phyloP scores from a whole-genome alignment of 345 rosid species.

The Streptanthus diversifolius region DNA sequence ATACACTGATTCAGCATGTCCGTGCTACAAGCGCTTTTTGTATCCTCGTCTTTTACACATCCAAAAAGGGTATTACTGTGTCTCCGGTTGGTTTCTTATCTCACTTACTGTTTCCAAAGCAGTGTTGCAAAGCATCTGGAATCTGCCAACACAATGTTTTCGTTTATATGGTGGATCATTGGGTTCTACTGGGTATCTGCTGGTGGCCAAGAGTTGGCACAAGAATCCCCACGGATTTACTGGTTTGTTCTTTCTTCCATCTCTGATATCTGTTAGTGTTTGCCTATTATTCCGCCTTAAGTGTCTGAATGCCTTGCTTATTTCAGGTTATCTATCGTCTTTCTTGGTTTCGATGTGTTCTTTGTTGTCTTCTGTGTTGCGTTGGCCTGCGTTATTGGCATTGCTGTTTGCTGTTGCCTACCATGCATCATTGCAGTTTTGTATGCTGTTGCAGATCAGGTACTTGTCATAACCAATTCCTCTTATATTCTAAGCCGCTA shows the following conservation, averaged over 20 bases:
- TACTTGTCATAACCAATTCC: slow-evolving; percentile 30
- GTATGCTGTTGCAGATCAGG: slow-evolving; percentile 98
- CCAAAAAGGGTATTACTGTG: not conserved
- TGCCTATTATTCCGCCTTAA: not conserved
- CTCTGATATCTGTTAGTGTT: not conserved
- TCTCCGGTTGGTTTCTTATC: not conserved
- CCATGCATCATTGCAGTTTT: slow-evolving; percentile 95
- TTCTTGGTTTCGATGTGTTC: slow-evolving; percentile 97
- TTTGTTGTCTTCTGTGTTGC: slow-evolving; percentile 95
- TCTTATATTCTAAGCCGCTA: not conserved
- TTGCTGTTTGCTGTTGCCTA: slow-evolving; percentile 98
- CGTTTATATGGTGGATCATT: slow-evolving; percentile 98
- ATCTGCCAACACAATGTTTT: slow-evolving; percentile 96
- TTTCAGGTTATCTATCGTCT: slow-evolving; percentile 87
- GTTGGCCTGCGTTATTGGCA: slow-evolving; percentile 88
- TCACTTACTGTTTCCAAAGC: slow-evolving; percentile 24
- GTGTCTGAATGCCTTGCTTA: slow-evolving; percentile 16
- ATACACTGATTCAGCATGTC: not conserved
- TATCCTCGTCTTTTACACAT: not conserved
- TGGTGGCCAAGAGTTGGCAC: slow-evolving; percentile 74
- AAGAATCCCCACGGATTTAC: slow-evolving; percentile 71
- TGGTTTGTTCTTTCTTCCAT: slow-evolving; percentile 46
- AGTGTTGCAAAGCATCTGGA: slow-evolving; percentile 87
- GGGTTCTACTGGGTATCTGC: slow-evolving; percentile 99
- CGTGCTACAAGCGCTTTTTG: not conserved